Percentiles rank a stretch among this genome's conserved stretches.
These are phyloP conservation scores for Saccharomycopsis guyanensis DNA, from an alignment of 805 yeast species.

Conservation along the genomic window DNA sequence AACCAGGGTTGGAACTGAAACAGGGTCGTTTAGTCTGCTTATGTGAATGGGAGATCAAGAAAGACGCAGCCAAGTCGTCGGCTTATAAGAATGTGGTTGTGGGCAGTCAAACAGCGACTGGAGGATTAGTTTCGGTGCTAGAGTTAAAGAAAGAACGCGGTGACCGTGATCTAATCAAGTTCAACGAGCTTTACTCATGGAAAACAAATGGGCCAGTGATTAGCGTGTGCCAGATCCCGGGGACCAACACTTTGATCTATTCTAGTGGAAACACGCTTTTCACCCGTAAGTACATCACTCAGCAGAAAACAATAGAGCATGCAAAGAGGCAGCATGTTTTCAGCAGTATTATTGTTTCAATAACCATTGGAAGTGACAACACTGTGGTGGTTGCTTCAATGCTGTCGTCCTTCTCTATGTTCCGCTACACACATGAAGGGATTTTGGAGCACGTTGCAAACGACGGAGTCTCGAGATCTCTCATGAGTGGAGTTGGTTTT, in stretches of 20 bases:
- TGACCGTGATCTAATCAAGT: constrained; percentile 4
- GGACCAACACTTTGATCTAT: constrained; percentile 8
- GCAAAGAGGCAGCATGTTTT: constrained; percentile 6
- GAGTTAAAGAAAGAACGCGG: constrained; percentile 12
- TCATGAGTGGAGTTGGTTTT: background rate
- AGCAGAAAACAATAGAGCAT: constrained; percentile 1
- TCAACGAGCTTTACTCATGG: constrained; percentile 13
- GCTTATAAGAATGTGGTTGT: constrained; percentile 15
- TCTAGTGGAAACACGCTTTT: constrained; percentile 9
- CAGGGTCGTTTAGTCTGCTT: constrained; percentile 3
- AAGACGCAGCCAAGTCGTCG: background rate
- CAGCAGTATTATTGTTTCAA: constrained; percentile 9
- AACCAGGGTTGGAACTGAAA: background rate
- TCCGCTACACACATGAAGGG: background rate
- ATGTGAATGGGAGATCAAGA: constrained; percentile 10
- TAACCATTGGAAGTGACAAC: background rate
- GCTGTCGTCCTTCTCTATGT: constrained; percentile 1
- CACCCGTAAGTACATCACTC: constrained; percentile 7
- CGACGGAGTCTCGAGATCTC: constrained; percentile 7
- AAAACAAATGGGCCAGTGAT: constrained; percentile 14
- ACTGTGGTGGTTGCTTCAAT: constrained; percentile 7
- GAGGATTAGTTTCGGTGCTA: constrained; percentile 11
- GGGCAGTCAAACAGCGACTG: constrained; percentile 4
- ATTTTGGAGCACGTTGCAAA: background rate
- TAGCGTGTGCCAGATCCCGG: constrained; percentile 6